Evolutionary conservation across 805 yeast genomes (phyloP), one percentile per base, ranked within the genome.

Genomic region (Teunomyces gatunensis): DNA sequence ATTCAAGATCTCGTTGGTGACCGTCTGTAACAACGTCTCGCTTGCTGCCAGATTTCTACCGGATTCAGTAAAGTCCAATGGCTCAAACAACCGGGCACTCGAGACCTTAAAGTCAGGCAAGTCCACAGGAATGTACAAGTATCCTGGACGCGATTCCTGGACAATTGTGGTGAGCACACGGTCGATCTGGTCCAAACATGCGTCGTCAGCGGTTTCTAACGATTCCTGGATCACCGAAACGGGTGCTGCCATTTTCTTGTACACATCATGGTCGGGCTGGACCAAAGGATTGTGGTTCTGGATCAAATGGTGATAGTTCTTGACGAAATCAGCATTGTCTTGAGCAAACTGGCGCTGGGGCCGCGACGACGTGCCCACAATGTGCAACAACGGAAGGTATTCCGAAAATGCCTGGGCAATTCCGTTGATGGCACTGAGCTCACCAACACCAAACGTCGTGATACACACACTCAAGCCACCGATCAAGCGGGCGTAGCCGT

Each of bases 381-480:
- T 83, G 66, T 89, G 96, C 48, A 89, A 71, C 2, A 89, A 70
- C 5, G 94, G 94, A 37, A 85, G 84, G 55, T 75, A 79, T 67
- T 89, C 97, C 29, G 96, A 86, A 69, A 78, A 85, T 0, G 96
- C 80, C 43, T 96, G 96, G 28, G 89, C 75, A 46, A 88, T 70
- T 42, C 95, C 96, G 66, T 89, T 89, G 51, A 89, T 59, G 2
- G 96, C 95, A 49, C 89, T 81, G 52, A 89, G 74, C 63, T 89
- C 96, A 48, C 97, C 97, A 13, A 89, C 97, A 44, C 96, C 97
- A 65, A 75, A 87, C 3, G 97, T 89, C 45, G 91, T 83, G 44
- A 75, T 67, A 53, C 75, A 64, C 17, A 83, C 89, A 45, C 89
- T 88, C 49, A 69, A 55, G 4, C 75, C 71, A 5, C 87, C 77